Base-by-base conservation (phyloP, 2,329 filamentous ascomycete genomes). In the Cephalotrichum gorgonifer region DNA sequence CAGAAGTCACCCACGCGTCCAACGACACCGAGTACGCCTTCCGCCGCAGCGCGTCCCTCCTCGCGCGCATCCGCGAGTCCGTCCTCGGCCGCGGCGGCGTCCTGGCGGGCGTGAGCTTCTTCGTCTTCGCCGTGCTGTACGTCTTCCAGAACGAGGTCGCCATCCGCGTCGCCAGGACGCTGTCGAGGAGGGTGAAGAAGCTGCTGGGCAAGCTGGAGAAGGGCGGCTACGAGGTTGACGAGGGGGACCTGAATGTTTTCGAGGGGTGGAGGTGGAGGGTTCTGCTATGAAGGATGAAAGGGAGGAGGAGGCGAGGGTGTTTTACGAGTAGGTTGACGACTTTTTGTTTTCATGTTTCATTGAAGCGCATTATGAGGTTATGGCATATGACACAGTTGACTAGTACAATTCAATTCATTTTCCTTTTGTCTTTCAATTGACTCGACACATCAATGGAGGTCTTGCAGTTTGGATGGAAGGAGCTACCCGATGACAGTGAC, bases 11-110 rank as follows among this genome's bases (percentile, higher is more conserved):
- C 3, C 58, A 64, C 8, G 46, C 51, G 7, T 60, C 69, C 52
- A 79, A 76, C 58, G 68, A 73, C 54, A 81, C 77, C 25, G 77
- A 80, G 62, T 75, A 79, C 56, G 76, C 77, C 27, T 80, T 78
- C 58, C 62, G 60, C 25, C 68, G 66, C 54, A 75, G 73, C 60
- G 71, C 70, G 59, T 64, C 67, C 2, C 67, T 80, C 4, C 61
- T 79, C 26, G 55, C 67, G 3, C 70, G 75, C 47, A 75, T 80
- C 56, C 64, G 72, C 48, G 60, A 65, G 43, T 65, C 68, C 6
- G 58, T 75, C 1, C 62, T 68, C 9, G 69, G 73, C 4, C 66
- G 64, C 14, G 70, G 70, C 14, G 58, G 67, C 2, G 38, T 49
- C 22, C 58, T 78, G 25, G 75, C 75, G 1, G 70, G 70, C 31